phyloP scores from a whole-genome alignment of 129 eudicot species.

The Solidago caesia region DNA sequence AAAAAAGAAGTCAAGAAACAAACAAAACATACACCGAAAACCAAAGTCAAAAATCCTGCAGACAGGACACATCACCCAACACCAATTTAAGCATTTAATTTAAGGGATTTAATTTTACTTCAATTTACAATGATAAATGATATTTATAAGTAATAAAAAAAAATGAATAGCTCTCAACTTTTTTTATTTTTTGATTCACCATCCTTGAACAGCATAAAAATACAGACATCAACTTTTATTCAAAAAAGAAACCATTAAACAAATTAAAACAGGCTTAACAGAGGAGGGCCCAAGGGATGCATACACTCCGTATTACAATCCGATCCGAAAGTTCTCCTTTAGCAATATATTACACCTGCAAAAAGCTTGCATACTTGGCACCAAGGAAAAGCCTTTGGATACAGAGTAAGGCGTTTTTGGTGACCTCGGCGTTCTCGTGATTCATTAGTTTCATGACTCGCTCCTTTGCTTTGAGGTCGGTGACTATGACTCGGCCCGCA shows the following conservation, averaged over 20 bases:
- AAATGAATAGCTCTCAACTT: slow-evolving; percentile 30
- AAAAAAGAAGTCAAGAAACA: slow-evolving; percentile 27
- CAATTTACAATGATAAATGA: slow-evolving; percentile 21
- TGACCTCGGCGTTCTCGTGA: slow-evolving; percentile 94
- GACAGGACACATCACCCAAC: slow-evolving; percentile 23
- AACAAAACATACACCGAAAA: slow-evolving; percentile 32
- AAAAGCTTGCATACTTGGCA: slow-evolving; percentile 96
- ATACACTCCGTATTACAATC: neutral
- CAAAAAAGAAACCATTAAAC: slow-evolving; percentile 9
- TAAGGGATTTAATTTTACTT: neutral
- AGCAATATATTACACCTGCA: slow-evolving; percentile 23
- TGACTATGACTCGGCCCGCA: slow-evolving; percentile 82
- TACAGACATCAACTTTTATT: slow-evolving; percentile 29
- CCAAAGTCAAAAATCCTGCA: slow-evolving; percentile 12
- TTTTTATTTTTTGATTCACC: slow-evolving; percentile 18
- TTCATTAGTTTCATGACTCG: slow-evolving; percentile 97
- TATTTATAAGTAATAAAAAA: slow-evolving; percentile 6
- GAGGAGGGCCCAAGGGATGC: slow-evolving; percentile 2
- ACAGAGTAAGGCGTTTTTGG: slow-evolving; percentile 91
- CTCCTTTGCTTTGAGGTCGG: slow-evolving; percentile 88
- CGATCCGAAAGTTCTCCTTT: neutral
- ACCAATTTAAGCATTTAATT: slow-evolving; percentile 11
- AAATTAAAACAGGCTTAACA: slow-evolving; percentile 13
- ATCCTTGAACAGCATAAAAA: slow-evolving; percentile 27
- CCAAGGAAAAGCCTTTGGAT: slow-evolving; percentile 95